Conservation (phyloP, 2,329 filamentous ascomycete species). For the Fusarium sp. region DNA sequence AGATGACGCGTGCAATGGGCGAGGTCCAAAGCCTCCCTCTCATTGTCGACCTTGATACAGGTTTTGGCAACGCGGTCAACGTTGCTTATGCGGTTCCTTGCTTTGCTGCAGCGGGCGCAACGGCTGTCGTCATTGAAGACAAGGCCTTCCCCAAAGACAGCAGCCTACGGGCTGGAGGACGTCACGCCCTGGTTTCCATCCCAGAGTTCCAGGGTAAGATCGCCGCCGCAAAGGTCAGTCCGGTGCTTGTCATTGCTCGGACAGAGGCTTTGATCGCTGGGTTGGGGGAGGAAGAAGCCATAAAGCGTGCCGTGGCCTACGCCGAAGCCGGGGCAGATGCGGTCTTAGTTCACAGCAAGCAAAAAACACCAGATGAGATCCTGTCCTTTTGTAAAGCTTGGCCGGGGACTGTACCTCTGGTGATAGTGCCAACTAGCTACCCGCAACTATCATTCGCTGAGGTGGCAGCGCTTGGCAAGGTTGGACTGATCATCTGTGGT, state of each 20-base stretch:
- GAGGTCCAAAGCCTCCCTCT: neutral
- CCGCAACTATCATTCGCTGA: neutral
- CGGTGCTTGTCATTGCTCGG: neutral
- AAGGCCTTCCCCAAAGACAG: neutral
- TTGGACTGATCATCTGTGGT: neutral
- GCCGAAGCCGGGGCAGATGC: neutral
- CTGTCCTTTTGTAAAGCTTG: neutral
- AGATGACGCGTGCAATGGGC: neutral
- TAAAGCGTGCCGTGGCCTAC: neutral
- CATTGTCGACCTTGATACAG: neutral
- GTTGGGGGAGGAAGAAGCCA: neutral
- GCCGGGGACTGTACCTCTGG: neutral
- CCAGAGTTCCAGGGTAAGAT: constrained; percentile 1
- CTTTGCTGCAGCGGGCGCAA: neutral
- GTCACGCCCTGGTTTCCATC: neutral
- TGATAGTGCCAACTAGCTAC: neutral
- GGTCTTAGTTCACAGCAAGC: neutral
- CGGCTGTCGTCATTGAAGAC: neutral
- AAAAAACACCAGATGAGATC: neutral
- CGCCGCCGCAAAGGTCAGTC: neutral
- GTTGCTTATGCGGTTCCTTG: neutral
- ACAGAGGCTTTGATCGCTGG: neutral
- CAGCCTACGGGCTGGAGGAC: neutral
- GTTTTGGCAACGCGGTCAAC: neutral
- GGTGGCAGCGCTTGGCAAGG: neutral